Evolutionary conservation across 139 green algal species (phyloP).

Genomic region (Closterium sp.): DNA sequence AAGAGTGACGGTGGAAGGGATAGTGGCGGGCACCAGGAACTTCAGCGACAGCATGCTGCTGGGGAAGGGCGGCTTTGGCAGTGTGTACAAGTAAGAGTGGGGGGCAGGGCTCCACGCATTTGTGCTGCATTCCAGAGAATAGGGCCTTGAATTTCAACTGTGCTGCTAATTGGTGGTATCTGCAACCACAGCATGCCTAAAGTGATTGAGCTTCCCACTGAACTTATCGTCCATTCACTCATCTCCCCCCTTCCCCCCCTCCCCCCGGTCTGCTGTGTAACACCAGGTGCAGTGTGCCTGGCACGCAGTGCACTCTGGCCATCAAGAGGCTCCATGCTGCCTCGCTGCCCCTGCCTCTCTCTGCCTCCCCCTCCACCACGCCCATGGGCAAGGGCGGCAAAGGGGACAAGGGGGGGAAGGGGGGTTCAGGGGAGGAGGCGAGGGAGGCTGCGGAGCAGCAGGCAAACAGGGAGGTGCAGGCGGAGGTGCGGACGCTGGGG

Average conservation of each 20-base stretch:
- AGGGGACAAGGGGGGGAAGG: background rate
- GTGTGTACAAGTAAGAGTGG: conserved; percentile 3
- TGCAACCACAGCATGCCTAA: background rate
- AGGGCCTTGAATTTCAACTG: background rate
- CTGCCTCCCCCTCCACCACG: background rate
- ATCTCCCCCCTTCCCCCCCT: background rate
- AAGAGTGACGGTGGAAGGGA: background rate
- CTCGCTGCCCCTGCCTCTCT: background rate
- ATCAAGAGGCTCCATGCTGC: background rate
- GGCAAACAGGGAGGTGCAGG: conserved; percentile 2
- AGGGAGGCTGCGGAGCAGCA: background rate
- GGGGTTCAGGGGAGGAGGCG: background rate
- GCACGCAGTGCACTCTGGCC: background rate
- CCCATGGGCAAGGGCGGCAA: background rate
- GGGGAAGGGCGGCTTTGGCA: conserved; percentile 2
- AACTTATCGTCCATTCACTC: background rate
- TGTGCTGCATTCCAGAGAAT: background rate
- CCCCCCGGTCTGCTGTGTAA: background rate
- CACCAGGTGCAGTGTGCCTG: background rate
- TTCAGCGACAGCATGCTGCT: conserved; percentile 5
- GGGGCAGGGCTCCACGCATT: background rate
- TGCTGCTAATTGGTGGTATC: background rate
- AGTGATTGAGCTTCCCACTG: too few species aligned
- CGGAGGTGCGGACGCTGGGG: conserved; percentile 24
- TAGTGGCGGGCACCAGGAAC: background rate